Evolutionary conservation across 1,284 basidiomycete genomes (phyloP), one percentile per base, ranked within the genome.

Genomic region (Moesziomyces parantarcticus): DNA sequence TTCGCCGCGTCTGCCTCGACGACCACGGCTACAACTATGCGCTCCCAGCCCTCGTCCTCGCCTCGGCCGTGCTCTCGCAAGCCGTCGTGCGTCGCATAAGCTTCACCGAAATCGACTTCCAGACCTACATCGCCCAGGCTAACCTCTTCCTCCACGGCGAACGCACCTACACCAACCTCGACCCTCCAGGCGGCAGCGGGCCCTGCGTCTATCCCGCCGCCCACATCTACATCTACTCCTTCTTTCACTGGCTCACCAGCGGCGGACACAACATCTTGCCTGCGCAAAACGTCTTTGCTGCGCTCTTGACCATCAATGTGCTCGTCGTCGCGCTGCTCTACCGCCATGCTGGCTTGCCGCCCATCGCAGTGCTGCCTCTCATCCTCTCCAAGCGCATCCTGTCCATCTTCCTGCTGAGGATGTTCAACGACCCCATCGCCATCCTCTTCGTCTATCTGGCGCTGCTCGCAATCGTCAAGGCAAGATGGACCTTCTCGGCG

Each of bases 371-470:
- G 14, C 79, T 95, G 11, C 85, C 93, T 5, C 86, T 99, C 13
- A 89, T 91, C 0, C 85, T 97, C 36, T 95, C 93, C 87, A 98
- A 97, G 85, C 88, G 97, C 50, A 87, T 97, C 16, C 94, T 97
- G 82, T 98, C 96, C 7, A 92, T 99, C 70, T 99, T 91, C 83
- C 89, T 92, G 22, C 86, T 99, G 47, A 89, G 97, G 9, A 86
- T 99, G 32, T 99, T 99, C 87, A 98, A 98, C 82, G 97, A 99
- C 82, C 93, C 93, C 63, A 90, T 95, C 89, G 89, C 92, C 1
- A 89, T 93, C 46, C 83, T 92, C 18, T 68, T 86, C 8, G 67
- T 88, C 22, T 88, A 87, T 65, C 53, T 76, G 0, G 75, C 84
- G 21, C 81, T 87, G 1, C 77, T 73, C 81, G 87, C 58, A 76